Percentiles rank a stretch among this genome's conserved stretches.
Conservation (phyloP, 169 alveolate genomes). For the Eimeria sp. region DNA sequence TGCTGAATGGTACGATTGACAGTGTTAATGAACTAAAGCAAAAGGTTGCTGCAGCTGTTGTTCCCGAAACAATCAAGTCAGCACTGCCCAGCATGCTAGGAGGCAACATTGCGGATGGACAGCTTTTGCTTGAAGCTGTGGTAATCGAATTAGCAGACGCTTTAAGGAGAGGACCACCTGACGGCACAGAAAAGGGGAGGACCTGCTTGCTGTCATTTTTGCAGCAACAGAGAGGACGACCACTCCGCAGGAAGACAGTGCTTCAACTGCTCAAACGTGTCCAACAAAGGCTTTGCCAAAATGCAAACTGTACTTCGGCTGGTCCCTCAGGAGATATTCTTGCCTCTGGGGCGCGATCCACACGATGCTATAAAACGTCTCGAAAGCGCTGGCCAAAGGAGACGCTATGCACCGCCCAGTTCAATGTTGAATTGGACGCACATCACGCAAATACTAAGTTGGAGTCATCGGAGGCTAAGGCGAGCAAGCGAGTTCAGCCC, state of each 20-base stretch:
- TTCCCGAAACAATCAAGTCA: not conserved
- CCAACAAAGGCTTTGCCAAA: not conserved
- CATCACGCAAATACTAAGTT: not conserved
- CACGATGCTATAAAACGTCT: not conserved
- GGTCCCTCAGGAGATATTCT: not conserved
- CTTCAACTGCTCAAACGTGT: constrained; percentile 17
- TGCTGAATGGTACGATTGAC: not conserved
- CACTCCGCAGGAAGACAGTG: not conserved
- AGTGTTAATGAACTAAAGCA: not conserved
- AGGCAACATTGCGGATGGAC: not conserved
- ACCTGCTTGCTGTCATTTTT: not conserved
- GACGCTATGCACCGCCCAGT: not conserved
- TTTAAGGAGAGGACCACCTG: constrained; percentile 44
- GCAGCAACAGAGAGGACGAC: constrained; percentile 34
- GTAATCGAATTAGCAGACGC: constrained; percentile 34
- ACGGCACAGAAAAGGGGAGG: constrained; percentile 36
- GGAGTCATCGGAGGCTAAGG: no score
- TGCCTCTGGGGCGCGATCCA: not conserved
- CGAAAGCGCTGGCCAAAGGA: not conserved
- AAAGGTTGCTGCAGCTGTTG: not conserved
- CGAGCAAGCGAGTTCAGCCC: not conserved
- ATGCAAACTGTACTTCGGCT: not conserved
- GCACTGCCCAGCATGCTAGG: not conserved
- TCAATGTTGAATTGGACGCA: not conserved
- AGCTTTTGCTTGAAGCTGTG: constrained; percentile 55